These are phyloP conservation scores for Geranium incanum DNA, from an alignment of 441 rosid species.

Conservation along the genomic window DNA sequence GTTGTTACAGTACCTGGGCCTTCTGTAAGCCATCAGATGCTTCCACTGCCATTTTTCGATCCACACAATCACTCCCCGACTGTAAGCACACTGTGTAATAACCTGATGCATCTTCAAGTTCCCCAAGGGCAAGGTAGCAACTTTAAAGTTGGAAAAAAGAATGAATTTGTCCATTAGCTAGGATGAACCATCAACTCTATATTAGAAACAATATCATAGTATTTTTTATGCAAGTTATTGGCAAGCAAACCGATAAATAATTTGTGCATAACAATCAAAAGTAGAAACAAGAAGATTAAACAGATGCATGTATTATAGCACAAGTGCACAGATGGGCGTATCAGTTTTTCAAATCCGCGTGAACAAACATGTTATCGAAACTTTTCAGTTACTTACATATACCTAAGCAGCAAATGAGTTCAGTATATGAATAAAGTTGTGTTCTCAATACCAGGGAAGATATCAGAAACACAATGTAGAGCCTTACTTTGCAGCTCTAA, in stretches of 20 bases:
- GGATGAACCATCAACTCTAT: constrained; percentile 11
- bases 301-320: neutral
- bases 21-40: constrained; percentile 91
- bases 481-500: constrained; percentile 87
- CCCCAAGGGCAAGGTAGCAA: constrained; percentile 90
- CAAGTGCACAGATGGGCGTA: neutral
- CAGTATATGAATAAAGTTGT: neutral
- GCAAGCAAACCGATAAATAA: neutral
- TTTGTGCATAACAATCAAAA: neutral
- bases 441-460: neutral
- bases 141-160: constrained; percentile 32
- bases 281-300: neutral
- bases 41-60: constrained; percentile 69
- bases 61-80: constrained; percentile 69
- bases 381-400: neutral
- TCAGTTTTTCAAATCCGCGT: neutral
- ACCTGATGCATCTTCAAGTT: constrained; percentile 68
- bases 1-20: constrained; percentile 53
- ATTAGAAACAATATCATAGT: neutral
- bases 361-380: neutral
- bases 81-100: constrained; percentile 74
- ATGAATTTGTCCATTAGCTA: constrained; percentile 15
- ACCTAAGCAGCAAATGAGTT: neutral
- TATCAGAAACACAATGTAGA: constrained; percentile 19
- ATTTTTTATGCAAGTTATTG: neutral